phyloP scores from a whole-genome alignment of 305 asterid species.

The Solanum hybrid region DNA sequence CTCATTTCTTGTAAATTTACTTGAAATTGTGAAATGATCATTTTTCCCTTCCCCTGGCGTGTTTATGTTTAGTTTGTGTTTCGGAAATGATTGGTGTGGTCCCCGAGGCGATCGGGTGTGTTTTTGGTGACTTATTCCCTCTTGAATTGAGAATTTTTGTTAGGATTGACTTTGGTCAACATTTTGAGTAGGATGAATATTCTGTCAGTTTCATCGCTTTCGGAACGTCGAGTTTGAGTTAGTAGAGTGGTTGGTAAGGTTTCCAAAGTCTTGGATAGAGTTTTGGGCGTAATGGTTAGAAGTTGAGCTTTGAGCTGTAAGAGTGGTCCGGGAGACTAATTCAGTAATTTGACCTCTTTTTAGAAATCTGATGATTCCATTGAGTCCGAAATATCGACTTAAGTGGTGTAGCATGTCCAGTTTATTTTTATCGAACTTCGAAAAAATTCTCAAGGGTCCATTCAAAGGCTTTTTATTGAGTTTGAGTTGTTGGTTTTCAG shows the following conservation, averaged over 20 bases:
- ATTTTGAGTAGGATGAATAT: background rate
- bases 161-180: background rate
- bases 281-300: background rate
- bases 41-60: background rate
- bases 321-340: background rate
- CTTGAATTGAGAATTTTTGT: background rate
- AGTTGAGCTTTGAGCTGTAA: background rate
- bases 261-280: background rate
- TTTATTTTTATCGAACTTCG: background rate
- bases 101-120: background rate
- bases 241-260: background rate
- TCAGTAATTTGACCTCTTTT: background rate
- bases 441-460: background rate
- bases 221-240: background rate
- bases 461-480: background rate
- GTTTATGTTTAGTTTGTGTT: background rate
- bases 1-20: background rate
- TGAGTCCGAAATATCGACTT: no score
- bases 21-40: background rate
- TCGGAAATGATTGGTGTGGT: background rate
- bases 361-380: no score
- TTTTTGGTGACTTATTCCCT: background rate
- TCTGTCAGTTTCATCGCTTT: background rate
- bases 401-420: background rate
- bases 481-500: background rate